Conservation (phyloP, 768 basidiomycete genomes). For the Kwoniella sp. region DNA sequence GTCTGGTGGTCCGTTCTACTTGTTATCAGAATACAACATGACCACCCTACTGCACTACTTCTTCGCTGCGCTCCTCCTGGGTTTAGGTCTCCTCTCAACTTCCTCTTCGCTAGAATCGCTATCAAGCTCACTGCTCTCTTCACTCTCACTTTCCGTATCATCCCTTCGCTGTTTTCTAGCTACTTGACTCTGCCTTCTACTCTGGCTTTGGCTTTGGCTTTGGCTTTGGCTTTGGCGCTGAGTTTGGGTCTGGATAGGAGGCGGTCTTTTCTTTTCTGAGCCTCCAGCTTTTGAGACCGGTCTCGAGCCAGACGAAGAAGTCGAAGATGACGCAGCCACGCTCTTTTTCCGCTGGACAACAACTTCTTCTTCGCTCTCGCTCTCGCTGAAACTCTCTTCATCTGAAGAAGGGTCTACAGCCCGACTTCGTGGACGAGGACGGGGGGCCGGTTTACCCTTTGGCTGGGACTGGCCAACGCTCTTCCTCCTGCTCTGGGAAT, state of each 20-base stretch:
- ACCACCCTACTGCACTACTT: not conserved
- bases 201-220: no score
- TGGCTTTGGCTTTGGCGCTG: no score
- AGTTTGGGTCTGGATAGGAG: not conserved
- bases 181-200: not conserved
- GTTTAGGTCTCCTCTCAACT: not conserved
- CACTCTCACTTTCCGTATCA: not conserved
- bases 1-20: no score
- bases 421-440: not conserved
- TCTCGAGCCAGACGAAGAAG: not conserved
- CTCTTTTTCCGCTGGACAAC: not conserved
- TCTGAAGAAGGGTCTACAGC: constrained; percentile 3
- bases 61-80: constrained; percentile 1
- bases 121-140: constrained; percentile 3
- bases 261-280: constrained; percentile 6
- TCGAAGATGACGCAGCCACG: not conserved
- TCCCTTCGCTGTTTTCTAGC: not conserved
- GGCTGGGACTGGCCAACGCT: not conserved
- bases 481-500: not conserved
- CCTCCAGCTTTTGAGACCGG: not conserved
- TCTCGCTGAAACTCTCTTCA: not conserved
- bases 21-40: not conserved
- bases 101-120: constrained; percentile 8
- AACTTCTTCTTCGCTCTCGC: not conserved
- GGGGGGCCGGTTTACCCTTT: not conserved